Conservation (phyloP, 2,329 filamentous ascomycete genomes). For the Dothiorella sarmentorum region DNA sequence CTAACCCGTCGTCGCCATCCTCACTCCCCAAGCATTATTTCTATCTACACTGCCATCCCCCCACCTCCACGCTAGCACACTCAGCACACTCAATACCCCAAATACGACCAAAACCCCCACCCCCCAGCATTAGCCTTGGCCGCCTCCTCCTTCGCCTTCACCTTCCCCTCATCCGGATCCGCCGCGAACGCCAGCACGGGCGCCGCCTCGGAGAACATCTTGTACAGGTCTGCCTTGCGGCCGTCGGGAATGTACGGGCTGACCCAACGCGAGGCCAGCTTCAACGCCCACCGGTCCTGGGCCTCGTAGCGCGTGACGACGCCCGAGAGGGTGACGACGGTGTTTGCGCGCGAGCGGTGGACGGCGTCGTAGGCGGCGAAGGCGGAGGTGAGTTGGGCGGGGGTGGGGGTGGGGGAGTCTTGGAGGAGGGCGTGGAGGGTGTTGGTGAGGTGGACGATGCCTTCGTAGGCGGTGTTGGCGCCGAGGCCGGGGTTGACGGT, state of each 20-base stretch:
- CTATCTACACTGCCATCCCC: too few species aligned
- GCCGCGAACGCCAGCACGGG: neutral
- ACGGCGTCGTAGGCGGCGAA: neutral
- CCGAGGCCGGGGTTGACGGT: conserved; percentile 11
- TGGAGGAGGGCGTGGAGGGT: neutral
- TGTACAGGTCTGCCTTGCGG: conserved; percentile 4
- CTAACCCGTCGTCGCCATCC: too few species aligned
- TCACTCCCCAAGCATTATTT: too few species aligned
- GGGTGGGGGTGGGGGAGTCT: neutral
- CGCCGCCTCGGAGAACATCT: neutral
- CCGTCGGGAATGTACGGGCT: conserved; percentile 5
- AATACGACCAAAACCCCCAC: too few species aligned
- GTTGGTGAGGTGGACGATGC: conserved; percentile 6
- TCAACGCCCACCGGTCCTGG: conserved; percentile 1
- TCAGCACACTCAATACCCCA: too few species aligned
- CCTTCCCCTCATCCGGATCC: neutral
- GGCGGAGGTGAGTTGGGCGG: neutral
- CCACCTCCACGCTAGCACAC: too few species aligned
- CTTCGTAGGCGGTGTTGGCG: conserved; percentile 3
- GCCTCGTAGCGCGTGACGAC: conserved; percentile 8
- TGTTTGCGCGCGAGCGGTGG: neutral
- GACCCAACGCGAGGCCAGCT: conserved; percentile 1
- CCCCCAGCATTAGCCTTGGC: too few species aligned
- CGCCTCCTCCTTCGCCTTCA: too few species aligned
- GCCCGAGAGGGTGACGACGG: neutral